Conservation (phyloP, 2,329 filamentous ascomycete species). For the Corinectria fuckeliana region DNA sequence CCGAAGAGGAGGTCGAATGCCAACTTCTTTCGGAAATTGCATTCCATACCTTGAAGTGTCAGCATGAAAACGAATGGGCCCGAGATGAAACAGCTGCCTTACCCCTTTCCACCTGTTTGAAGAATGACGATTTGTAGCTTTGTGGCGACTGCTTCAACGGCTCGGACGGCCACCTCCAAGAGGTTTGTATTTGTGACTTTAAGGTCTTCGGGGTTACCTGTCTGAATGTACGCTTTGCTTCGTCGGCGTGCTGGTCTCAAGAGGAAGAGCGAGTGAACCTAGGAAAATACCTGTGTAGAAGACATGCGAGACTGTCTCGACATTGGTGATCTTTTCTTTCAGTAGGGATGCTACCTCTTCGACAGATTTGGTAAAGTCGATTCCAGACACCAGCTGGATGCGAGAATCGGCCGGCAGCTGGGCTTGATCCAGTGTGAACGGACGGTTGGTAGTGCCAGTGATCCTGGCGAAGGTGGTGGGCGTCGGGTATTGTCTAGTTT, state of each 20-base stretch:
- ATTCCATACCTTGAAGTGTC: conserved; percentile 19
- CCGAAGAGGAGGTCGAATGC: conserved; percentile 12
- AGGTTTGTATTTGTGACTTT: conserved; percentile 6
- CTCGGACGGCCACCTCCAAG: conserved; percentile 10
- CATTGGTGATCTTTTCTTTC: conserved; percentile 13
- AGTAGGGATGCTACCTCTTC: conserved; percentile 10
- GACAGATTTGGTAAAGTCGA: conserved; percentile 17
- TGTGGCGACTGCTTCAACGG: conserved; percentile 3
- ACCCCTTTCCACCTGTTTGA: conserved; percentile 27
- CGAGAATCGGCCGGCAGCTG: conserved; percentile 13
- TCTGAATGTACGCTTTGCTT: conserved; percentile 25
- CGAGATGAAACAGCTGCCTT: not conserved
- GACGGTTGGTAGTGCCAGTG: conserved; percentile 26
- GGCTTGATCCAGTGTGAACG: conserved; percentile 8
- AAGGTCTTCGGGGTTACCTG: not conserved
- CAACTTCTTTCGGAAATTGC: conserved; percentile 16
- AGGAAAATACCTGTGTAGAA: conserved; percentile 23
- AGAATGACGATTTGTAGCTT: conserved; percentile 19
- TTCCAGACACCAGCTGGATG: conserved; percentile 14
- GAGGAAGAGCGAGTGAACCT: too few relatives aligned
- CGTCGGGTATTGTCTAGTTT: conserved; percentile 16
- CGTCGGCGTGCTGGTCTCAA: too few relatives aligned
- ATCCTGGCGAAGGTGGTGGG: conserved; percentile 21
- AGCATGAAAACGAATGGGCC: not conserved
- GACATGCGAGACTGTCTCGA: conserved; percentile 23